Conservation (phyloP, 768 basidiomycete genomes). For the Tulasnella calospora region DNA sequence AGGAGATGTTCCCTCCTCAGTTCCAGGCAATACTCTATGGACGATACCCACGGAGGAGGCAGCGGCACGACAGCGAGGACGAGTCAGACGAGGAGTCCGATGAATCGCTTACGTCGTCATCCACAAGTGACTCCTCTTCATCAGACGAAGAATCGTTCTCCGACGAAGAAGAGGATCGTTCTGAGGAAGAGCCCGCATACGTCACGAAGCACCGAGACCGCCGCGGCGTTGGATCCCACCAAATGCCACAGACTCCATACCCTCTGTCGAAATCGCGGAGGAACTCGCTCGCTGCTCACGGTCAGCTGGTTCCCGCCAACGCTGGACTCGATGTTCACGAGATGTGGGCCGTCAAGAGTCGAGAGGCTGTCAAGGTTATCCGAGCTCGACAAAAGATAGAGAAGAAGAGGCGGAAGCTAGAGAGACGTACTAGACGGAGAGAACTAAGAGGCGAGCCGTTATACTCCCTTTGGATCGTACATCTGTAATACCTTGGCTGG, state of each 20-base stretch:
- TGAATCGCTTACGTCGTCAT: slow-evolving; percentile 14
- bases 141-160: slow-evolving; percentile 19
- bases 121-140: neutral
- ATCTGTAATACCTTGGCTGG: neutral
- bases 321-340: slow-evolving; percentile 14
- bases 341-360: slow-evolving; percentile 22
- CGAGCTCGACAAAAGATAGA: slow-evolving; percentile 9
- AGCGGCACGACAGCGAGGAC: slow-evolving; percentile 3
- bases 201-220: slow-evolving; percentile 3
- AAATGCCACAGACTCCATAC: neutral
- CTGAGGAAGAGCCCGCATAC: slow-evolving; percentile 21
- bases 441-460: slow-evolving; percentile 13
- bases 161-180: slow-evolving; percentile 34
- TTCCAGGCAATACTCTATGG: slow-evolving; percentile 10
- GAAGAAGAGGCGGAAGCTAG: slow-evolving; percentile 24
- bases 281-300: slow-evolving; percentile 18
- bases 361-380: slow-evolving; percentile 14
- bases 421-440: neutral
- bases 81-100: slow-evolving; percentile 41
- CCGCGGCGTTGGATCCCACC: neutral
- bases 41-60: neutral
- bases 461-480: slow-evolving; percentile 18
- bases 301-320: neutral
- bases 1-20: slow-evolving; percentile 28
- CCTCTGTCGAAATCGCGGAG: neutral